phyloP scores from a whole-genome alignment of 2,329 filamentous ascomycete genomes.

The Aspergillus pseudonomiae region DNA sequence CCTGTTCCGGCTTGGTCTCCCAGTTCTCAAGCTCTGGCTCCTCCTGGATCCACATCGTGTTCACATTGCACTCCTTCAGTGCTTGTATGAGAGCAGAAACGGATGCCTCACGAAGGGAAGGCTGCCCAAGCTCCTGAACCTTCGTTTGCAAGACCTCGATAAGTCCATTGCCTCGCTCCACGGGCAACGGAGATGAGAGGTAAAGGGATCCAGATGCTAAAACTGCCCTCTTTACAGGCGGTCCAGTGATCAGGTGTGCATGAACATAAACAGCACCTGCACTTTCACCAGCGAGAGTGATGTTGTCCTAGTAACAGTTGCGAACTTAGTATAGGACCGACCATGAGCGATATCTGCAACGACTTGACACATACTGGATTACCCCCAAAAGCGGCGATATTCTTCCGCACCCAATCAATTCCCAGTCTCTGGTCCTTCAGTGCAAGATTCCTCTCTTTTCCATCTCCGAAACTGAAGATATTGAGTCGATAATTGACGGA shows the following conservation, averaged over 20 bases:
- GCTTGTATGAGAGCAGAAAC: conserved; percentile 37
- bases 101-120: conserved; percentile 35
- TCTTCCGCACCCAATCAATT: conserved; percentile 44
- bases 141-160: conserved; percentile 34
- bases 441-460: conserved; percentile 44
- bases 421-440: conserved; percentile 40
- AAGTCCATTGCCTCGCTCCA: conserved; percentile 34
- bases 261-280: conserved; percentile 52
- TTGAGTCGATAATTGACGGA: conserved; percentile 50
- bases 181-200: conserved; percentile 47
- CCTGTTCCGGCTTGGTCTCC: conserved; percentile 37
- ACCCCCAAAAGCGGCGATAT: conserved; percentile 46
- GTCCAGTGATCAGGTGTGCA: conserved; percentile 42
- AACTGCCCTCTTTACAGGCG: conserved; percentile 38
- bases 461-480: conserved; percentile 51
- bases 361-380: conserved; percentile 35
- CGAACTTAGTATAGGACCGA: neutral
- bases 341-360: neutral
- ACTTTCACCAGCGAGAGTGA: conserved; percentile 52
- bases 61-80: conserved; percentile 40
- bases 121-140: conserved; percentile 28
- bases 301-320: conserved; percentile 31
- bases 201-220: conserved; percentile 49
- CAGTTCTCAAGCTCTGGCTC: conserved; percentile 42
- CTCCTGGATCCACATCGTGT: conserved; percentile 48